phyloP scores from a whole-genome alignment of 495 filamentous ascomycete genomes.

The Trichoderma gamsii region DNA sequence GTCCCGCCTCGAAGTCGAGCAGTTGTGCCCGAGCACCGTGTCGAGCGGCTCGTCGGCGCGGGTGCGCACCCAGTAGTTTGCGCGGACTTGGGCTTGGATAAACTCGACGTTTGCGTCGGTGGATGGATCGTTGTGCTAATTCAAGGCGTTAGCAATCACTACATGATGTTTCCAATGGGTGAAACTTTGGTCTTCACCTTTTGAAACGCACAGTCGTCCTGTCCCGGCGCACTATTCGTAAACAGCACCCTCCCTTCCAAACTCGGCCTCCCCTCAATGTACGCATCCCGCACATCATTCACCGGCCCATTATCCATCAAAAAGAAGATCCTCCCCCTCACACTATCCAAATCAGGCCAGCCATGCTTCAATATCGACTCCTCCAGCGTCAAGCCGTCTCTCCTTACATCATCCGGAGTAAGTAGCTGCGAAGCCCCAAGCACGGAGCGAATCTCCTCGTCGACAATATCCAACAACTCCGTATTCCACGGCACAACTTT shows the following conservation, averaged over 20 bases:
- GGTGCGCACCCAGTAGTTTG: conserved; percentile 29
- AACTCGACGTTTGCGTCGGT: conserved; percentile 19
- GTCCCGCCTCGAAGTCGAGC: conserved; percentile 17
- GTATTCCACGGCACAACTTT: conserved; percentile 18
- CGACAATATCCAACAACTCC: conserved; percentile 21
- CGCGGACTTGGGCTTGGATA: conserved; percentile 27
- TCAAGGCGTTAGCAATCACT: background rate
- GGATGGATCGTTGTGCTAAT: conserved; percentile 24
- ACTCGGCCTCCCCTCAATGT: conserved; percentile 21
- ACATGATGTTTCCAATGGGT: too few relatives aligned
- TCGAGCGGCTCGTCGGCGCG: conserved; percentile 26
- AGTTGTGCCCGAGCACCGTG: conserved; percentile 20
- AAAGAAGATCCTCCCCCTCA: conserved; percentile 23
- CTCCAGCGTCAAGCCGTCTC: conserved; percentile 22
- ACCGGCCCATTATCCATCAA: conserved; percentile 26
- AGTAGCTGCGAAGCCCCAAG: conserved; percentile 22
- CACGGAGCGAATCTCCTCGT: conserved; percentile 26
- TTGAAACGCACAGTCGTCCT: conserved; percentile 25
- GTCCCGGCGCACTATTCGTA: conserved; percentile 27
- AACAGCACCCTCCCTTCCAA: conserved; percentile 27
- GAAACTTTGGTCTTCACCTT: conserved; percentile 14
- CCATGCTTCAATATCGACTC: conserved; percentile 23
- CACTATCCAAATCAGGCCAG: conserved; percentile 24
- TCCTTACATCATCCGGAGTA: conserved; percentile 24
- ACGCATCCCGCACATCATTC: conserved; percentile 21